Evolutionary conservation across 192 early-diverging fungal species (phyloP).

Genomic region (Umbelopsis sp.): DNA sequence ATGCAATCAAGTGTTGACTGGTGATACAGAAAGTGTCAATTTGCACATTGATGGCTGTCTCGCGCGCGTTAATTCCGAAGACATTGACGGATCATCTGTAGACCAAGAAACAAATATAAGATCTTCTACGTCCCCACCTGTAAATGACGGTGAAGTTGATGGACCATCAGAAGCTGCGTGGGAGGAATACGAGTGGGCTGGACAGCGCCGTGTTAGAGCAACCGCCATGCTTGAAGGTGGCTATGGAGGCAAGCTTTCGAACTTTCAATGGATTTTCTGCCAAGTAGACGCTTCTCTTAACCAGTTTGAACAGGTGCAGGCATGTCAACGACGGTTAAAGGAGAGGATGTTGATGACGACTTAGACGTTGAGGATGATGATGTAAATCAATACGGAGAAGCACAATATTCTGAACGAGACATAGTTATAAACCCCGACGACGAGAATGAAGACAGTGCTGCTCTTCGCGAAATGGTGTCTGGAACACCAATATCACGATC

Average conservation of each 20-base stretch:
- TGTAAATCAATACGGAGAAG: conserved; percentile 66
- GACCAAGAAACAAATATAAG: not conserved
- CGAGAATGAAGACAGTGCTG: conserved; percentile 41
- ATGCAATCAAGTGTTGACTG: conserved; percentile 58
- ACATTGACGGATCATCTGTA: not conserved
- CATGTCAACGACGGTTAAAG: conserved; percentile 39
- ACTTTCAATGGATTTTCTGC: too few relatives aligned
- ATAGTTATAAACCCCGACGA: conserved; percentile 48
- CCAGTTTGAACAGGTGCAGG: conserved; percentile 25
- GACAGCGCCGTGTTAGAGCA: conserved; percentile 75
- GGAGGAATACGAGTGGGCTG: conserved; percentile 84
- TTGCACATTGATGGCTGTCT: conserved; percentile 81
- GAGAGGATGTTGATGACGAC: conserved; percentile 76
- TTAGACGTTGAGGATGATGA: conserved; percentile 85
- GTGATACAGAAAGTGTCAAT: conserved; percentile 63
- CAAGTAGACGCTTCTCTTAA: conserved; percentile 2
- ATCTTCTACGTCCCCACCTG: conserved; percentile 7
- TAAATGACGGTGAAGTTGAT: conserved; percentile 20
- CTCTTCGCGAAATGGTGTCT: conserved; percentile 41
- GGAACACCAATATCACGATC: conserved; percentile 20
- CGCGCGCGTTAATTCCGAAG: conserved; percentile 23
- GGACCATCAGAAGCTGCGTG: conserved; percentile 36
- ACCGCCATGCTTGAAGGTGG: conserved; percentile 84
- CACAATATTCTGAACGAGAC: conserved; percentile 76
- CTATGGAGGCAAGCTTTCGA: conserved; percentile 50